These are phyloP conservation scores for Kwoniella sp. DNA, from an alignment of 768 basidiomycete species.

Conservation along the genomic window DNA sequence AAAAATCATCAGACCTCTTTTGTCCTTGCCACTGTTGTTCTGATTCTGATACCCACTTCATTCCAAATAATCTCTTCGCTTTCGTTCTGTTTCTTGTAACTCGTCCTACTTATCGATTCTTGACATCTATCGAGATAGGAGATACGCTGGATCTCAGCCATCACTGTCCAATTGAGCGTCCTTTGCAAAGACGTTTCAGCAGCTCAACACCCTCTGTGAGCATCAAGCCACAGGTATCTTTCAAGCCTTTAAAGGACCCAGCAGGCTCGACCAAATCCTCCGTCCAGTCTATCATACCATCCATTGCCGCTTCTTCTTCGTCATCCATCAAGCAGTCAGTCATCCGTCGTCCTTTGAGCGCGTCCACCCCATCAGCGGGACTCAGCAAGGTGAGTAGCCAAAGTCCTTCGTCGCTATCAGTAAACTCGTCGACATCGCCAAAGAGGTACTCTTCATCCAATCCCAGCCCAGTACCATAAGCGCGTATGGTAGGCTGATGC, in stretches of 20 bases:
- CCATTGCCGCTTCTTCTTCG: neutral
- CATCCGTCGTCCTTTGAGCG: neutral
- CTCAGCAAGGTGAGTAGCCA: neutral
- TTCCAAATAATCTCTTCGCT: neutral
- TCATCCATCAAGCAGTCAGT: neutral
- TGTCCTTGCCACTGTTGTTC: neutral
- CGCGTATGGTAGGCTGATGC: neutral
- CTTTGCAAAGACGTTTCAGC: neutral
- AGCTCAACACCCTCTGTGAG: neutral
- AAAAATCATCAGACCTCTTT: neutral
- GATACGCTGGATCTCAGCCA: no score
- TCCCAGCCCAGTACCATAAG: neutral
- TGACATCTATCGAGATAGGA: no score
- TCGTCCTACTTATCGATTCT: no score
- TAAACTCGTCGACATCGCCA: neutral
- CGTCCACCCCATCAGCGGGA: neutral
- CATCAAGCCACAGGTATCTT: neutral
- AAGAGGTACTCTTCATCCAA: neutral
- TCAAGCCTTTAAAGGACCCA: constrained; percentile 3
- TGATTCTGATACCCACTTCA: neutral
- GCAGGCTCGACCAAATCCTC: neutral
- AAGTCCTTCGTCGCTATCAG: neutral
- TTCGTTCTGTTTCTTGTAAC: neutral
- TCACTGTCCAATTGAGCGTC: neutral
- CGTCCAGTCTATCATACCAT: neutral